These are phyloP conservation scores for Phytophthora lateralis DNA, from an alignment of 352 stramenopile genomes.

Conservation along the genomic window DNA sequence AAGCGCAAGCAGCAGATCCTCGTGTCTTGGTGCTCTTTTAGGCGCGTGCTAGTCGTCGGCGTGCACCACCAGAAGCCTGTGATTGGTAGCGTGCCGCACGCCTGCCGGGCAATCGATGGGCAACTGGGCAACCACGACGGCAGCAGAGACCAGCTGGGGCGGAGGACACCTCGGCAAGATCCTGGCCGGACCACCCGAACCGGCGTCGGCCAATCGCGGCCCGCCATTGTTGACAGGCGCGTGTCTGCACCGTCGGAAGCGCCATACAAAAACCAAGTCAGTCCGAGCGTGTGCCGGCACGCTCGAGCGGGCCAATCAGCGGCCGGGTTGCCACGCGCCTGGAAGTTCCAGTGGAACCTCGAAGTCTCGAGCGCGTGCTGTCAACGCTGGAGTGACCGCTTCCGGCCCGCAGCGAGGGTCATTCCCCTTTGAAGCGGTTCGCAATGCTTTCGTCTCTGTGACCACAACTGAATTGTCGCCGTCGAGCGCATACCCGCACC, in stretches of 20 bases:
- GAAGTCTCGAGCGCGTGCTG: background rate
- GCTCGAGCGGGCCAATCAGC: slow-evolving; percentile 16
- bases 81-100: background rate
- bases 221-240: background rate
- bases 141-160: background rate
- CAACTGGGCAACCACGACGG: background rate
- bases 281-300: background rate
- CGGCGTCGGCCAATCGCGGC: background rate
- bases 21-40: no score
- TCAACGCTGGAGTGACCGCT: background rate
- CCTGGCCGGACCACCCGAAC: background rate
- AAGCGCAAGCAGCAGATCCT: no score
- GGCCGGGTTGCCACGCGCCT: slow-evolving; percentile 16
- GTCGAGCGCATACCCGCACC: slow-evolving; percentile 11
- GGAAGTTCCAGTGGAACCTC: background rate
- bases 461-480: slow-evolving; percentile 17
- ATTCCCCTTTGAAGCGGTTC: background rate
- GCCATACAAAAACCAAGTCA: slow-evolving; percentile 20
- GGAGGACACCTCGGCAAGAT: background rate
- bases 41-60: background rate
- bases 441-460: background rate
- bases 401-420: background rate
- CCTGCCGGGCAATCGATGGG: background rate
- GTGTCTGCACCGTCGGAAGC: slow-evolving; percentile 12
- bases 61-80: background rate